These are phyloP conservation scores for Danielia oregonensis DNA, from an alignment of 805 yeast genomes.

Conservation along the genomic window DNA sequence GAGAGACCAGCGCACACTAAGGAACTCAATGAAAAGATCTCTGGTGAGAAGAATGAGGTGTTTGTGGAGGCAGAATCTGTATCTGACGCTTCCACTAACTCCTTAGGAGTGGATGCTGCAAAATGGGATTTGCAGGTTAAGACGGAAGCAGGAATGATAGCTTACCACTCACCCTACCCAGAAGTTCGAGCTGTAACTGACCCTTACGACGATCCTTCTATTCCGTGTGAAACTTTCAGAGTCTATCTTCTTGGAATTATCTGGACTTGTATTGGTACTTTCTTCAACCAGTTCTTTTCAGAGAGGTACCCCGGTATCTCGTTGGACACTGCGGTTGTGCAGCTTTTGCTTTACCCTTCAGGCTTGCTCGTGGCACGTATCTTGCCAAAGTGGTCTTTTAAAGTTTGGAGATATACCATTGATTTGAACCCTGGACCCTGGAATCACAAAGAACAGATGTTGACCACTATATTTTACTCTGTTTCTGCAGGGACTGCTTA, in stretches of 20 bases:
- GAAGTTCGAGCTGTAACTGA: constrained; percentile 39
- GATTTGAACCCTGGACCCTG: constrained; percentile 61
- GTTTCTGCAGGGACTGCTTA: constrained; percentile 27
- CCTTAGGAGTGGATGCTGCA: neutral
- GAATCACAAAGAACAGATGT: constrained; percentile 63
- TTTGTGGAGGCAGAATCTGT: neutral
- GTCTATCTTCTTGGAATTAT: constrained; percentile 18
- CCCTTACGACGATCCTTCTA: constrained; percentile 34
- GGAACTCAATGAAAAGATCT: neutral
- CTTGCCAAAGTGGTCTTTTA: constrained; percentile 40
- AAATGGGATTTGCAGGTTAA: constrained; percentile 36
- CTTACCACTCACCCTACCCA: constrained; percentile 40
- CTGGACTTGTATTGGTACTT: constrained; percentile 27
- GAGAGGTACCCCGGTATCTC: constrained; percentile 16
- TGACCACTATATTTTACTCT: constrained; percentile 45
- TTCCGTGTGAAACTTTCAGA: constrained; percentile 36
- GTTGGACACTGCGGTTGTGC: constrained; percentile 13
- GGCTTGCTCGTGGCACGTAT: constrained; percentile 37
- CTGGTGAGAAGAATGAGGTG: neutral
- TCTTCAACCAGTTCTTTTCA: constrained; percentile 15
- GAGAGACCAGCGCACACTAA: neutral
- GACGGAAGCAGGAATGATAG: constrained; percentile 36
- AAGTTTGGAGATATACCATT: constrained; percentile 32
- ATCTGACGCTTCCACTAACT: neutral
- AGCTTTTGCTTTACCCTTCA: constrained; percentile 17